Percentiles rank a stretch among this genome's conserved stretches.
Evolutionary conservation across 768 basidiomycete species (phyloP).

Genomic region (Amanita rubescens): DNA sequence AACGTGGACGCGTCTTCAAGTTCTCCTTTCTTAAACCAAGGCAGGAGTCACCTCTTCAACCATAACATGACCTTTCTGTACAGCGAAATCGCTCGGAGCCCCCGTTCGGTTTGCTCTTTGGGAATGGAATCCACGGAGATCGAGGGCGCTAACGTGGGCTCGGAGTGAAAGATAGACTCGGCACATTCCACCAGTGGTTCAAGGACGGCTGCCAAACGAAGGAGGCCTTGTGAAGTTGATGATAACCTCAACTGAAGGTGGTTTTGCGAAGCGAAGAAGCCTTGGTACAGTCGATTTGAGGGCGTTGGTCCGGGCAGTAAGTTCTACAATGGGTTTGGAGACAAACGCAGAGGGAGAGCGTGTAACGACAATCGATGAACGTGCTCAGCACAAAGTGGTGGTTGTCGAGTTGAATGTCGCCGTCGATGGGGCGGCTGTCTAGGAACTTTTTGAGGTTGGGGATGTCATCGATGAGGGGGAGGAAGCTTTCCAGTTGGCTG

Average conservation of each 20-base stretch:
- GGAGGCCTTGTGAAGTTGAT: neutral
- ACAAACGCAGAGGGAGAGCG: conserved; percentile 29
- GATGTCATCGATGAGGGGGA: conserved; percentile 25
- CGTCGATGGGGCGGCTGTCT: conserved; percentile 32
- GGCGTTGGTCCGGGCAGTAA: neutral
- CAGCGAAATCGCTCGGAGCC: neutral
- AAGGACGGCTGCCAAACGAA: neutral
- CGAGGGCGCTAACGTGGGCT: no score
- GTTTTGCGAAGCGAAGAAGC: neutral
- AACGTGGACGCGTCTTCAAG: neutral
- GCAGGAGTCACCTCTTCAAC: conserved; percentile 3
- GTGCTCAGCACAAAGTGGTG: conserved; percentile 27
- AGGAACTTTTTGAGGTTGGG: conserved; percentile 28
- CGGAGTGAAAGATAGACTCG: neutral
- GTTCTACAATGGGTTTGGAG: neutral
- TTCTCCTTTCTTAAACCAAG: neutral
- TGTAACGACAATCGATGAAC: conserved; percentile 30
- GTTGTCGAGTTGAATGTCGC: conserved; percentile 30
- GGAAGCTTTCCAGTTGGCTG: conserved; percentile 35
- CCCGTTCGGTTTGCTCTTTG: no score
- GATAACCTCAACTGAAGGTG: neutral
- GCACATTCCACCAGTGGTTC: conserved; percentile 1
- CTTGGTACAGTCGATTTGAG: neutral
- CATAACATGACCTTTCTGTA: neutral
- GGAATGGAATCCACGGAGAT: neutral